Evolutionary conservation across 176 grass and related monocot genomes (phyloP), one percentile per base, ranked within the genome.

Genomic region (Zoysia japonica): DNA sequence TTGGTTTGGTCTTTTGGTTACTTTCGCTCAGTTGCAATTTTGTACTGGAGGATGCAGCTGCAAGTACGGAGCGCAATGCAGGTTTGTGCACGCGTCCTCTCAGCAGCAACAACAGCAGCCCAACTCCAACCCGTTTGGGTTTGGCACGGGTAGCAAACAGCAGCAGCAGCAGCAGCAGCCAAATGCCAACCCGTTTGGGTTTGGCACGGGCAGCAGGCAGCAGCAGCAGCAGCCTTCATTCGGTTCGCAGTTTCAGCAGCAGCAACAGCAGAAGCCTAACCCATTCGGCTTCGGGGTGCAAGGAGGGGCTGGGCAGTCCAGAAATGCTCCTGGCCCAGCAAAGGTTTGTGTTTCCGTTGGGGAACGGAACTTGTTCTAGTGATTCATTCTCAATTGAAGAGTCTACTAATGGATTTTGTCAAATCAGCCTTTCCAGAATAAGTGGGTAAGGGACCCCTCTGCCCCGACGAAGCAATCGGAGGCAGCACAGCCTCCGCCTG

Each of bases 381-480:
- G 16, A 15, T 54, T 70, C 13, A n/a, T 39, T 35, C 38, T 14
- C 15, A 8, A 3, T 11, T 39, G 65, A 35, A 35, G 11, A 12
- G 17, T 15, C 65, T 50, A 57, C 67, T 80, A 7, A 78, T 82
- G 61, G 28, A 65, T 84, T 69, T 79, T 65, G 41, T 79, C 61
- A 38, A 56, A 79, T 2, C 80, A 97, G 94, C 85, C 89, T 61
- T 97, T 97, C 87, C 89, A 97, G 56, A 98, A 98, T 85, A 94
- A 94, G 56, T 94, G 91, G 87, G 85, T 77, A 15, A 80, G 92
- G 68, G 78, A 84, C 9, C 59, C 91, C 17, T 90, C 89, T 12
- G 82, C 77, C 14, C 52, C 40, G 13, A 56, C 89, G 1, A 91
- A 90, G 55, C 91, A 90, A 61, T 39, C 85, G 0, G 91, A 90